Evolutionary conservation across 805 yeast species (phyloP), one percentile per base, ranked within the genome.

Genomic region (Starmerella tilneyi): DNA sequence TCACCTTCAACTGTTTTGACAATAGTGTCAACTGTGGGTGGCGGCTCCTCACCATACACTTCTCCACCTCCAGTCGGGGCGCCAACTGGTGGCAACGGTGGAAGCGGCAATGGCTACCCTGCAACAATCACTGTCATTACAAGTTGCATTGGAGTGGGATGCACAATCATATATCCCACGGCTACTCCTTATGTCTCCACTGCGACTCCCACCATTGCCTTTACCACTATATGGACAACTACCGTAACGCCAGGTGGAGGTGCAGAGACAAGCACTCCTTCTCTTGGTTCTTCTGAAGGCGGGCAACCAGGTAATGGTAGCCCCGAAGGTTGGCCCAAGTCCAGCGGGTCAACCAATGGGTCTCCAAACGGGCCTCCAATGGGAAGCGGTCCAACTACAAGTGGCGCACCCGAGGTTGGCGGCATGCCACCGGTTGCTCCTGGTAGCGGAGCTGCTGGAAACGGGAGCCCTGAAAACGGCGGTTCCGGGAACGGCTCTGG

Each of bases 81-180:
- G 27, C 27, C 27, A 8, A 8, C 20, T n/a, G 20, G 33, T 6
- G 7, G 13, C 7, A 30, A 6, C 12, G 33, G 33, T 2, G 24
- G 20, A 8, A 8, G 31, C 22, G 13, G 22, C 19, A 13, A 16
- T 16, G 32, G 41, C 22, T 13, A 28, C 15, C 33, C 41, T 6
- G 33, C 31, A 13, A 38, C 41, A 12, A 28, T 31, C 9, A 26
- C 33, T 5, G 28, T 24, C 16, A 26, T 35, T 5, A 39, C 48
- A 5, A 26, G 42, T 7, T 47, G 51, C 31, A 15, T 27, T 4
- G 48, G 48, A 13, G 13, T 30, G 19, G 51, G 51, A n/a, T 47
- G 51, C 36, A 41, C 51, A 2, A 48, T 44, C 16, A 39, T 31
- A 13, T 48, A 41, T 23, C 48, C 48, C 16, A 41, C 43, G 1